phyloP scores from a whole-genome alignment of 129 eudicot species.

The Pseudognaphalium luteoalbum region DNA sequence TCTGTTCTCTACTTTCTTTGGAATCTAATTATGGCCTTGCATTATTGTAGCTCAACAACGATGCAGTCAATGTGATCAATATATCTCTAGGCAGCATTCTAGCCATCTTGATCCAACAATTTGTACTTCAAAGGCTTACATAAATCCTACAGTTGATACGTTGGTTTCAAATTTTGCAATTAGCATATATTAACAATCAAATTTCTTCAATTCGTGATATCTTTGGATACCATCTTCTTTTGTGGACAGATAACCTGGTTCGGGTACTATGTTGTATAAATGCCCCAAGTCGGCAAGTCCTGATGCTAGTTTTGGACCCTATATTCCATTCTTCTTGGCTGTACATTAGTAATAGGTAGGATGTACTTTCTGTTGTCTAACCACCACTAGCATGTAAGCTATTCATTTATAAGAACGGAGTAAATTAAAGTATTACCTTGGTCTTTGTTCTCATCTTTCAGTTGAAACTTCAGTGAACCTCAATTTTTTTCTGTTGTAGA shows the following conservation, averaged over 20 bases:
- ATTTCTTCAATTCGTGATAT: neutral
- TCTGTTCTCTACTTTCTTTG: neutral
- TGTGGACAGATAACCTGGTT: neutral
- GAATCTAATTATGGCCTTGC: conserved; percentile 15
- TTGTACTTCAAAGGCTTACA: conserved; percentile 46
- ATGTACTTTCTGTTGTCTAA: conserved; percentile 1
- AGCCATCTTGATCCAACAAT: conserved; percentile 70
- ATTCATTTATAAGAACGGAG: neutral
- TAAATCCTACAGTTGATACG: neutral
- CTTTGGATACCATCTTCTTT: neutral
- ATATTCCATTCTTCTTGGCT: neutral
- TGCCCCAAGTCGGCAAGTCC: neutral
- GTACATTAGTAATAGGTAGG: conserved; percentile 15
- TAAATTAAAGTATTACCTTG: neutral
- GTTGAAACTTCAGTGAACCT: neutral
- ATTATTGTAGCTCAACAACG: conserved; percentile 84
- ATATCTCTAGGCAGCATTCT: conserved; percentile 83
- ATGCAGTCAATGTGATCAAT: conserved; percentile 81
- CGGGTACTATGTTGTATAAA: conserved; percentile 18
- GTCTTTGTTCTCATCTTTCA: neutral
- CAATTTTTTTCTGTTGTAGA: neutral
- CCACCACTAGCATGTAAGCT: neutral
- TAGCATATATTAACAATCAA: neutral
- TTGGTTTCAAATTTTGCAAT: conserved; percentile 5
- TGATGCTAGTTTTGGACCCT: conserved; percentile 1